Conservation (phyloP, 2,329 filamentous ascomycete genomes). For the Trichoderma harzianum region DNA sequence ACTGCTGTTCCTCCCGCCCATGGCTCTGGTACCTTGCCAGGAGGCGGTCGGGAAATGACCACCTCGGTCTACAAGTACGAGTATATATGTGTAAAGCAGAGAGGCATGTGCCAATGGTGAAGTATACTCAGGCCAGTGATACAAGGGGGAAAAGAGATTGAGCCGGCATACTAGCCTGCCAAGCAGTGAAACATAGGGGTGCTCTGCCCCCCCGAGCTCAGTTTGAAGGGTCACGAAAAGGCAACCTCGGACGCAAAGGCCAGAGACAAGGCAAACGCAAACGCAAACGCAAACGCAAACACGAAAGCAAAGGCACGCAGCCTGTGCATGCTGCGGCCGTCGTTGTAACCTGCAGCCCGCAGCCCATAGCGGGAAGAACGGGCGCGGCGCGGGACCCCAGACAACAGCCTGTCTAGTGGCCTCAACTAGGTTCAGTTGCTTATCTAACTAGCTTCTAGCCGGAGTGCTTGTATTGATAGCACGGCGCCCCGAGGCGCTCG, state of each 20-base stretch:
- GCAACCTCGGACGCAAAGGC: neutral
- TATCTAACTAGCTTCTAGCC: neutral
- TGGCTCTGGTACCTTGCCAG: neutral
- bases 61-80: neutral
- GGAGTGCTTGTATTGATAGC: neutral
- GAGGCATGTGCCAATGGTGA: neutral
- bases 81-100: neutral
- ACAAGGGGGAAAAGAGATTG: neutral
- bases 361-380: slow-evolving; percentile 26
- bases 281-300: neutral
- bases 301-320: slow-evolving; percentile 25
- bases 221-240: neutral
- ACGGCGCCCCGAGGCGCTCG: neutral
- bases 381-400: slow-evolving; percentile 34
- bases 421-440: neutral
- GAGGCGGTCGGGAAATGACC: neutral
- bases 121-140: neutral
- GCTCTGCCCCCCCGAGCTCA: neutral
- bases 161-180: neutral
- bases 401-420: neutral
- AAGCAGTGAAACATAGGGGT: neutral
- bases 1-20: neutral
- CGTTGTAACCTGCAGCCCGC: slow-evolving; percentile 34
- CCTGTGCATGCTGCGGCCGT: slow-evolving; percentile 38
- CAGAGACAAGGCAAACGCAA: neutral